Evolutionary conservation across 1,284 basidiomycete species (phyloP).

Genomic region (Apiotrichum veenhuisii): DNA sequence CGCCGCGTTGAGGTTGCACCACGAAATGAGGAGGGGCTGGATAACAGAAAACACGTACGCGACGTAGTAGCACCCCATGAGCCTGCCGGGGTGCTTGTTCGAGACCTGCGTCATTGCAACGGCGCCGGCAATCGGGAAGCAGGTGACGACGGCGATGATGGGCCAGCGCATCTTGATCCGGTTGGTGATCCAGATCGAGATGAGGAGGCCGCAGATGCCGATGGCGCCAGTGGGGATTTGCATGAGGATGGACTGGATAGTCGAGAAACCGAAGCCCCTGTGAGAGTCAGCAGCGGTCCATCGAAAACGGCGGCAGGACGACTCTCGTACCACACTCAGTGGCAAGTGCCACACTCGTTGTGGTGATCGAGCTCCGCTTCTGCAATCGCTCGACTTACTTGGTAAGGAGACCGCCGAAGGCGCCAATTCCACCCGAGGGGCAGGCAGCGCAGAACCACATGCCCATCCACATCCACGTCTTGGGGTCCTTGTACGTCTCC

Average conservation of each 20-base stretch:
- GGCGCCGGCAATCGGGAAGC: constrained; percentile 45
- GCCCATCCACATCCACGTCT: constrained; percentile 23
- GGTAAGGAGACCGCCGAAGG: constrained; percentile 45
- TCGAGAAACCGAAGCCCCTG: constrained; percentile 39
- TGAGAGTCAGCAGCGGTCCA: not conserved
- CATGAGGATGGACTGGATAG: constrained; percentile 46
- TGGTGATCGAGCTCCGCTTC: not conserved
- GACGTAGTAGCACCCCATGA: constrained; percentile 42
- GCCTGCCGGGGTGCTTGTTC: constrained; percentile 23
- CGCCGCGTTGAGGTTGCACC: constrained; percentile 42
- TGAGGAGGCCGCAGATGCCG: constrained; percentile 52
- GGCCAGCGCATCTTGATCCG: constrained; percentile 56
- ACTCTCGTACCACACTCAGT: too few species aligned
- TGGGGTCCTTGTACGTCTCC: constrained; percentile 46
- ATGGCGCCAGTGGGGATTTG: constrained; percentile 55
- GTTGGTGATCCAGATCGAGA: constrained; percentile 52
- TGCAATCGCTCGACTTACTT: constrained; percentile 18
- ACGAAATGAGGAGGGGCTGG: constrained; percentile 39
- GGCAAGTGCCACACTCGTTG: too few species aligned
- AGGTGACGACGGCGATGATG: constrained; percentile 49
- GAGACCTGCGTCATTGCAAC: constrained; percentile 32
- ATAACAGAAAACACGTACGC: constrained; percentile 36
- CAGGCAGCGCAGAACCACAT: constrained; percentile 42
- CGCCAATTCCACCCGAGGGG: constrained; percentile 46
- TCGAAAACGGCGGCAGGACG: too few species aligned